phyloP scores from a whole-genome alignment of 352 stramenopile species.

The Albugo laibachii region DNA sequence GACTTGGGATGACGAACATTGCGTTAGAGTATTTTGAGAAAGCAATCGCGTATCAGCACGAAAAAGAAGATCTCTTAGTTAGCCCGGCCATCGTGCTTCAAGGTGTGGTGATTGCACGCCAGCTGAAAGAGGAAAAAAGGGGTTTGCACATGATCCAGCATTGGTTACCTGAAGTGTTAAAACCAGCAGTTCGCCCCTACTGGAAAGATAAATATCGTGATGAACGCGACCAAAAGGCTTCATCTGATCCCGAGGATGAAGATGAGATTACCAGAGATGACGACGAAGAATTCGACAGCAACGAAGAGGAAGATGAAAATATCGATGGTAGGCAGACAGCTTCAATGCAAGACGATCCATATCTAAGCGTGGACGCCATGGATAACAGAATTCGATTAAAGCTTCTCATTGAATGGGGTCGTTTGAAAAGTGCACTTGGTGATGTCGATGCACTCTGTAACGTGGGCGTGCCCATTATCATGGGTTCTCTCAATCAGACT shows the following conservation, averaged over 20 bases:
- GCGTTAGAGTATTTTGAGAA: slow-evolving; percentile 69
- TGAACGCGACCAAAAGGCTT: slow-evolving; percentile 1
- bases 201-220: slow-evolving; percentile 20
- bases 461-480: slow-evolving; percentile 64
- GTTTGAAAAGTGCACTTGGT: slow-evolving; percentile 44
- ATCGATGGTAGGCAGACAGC: slow-evolving; percentile 24
- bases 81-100: slow-evolving; percentile 45
- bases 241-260: slow-evolving; percentile 10
- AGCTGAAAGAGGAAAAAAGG: slow-evolving; percentile 22
- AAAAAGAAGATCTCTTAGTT: slow-evolving; percentile 23
- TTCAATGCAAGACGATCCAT: slow-evolving; percentile 37
- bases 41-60: slow-evolving; percentile 27
- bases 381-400: slow-evolving; percentile 68
- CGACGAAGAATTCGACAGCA: slow-evolving; percentile 11
- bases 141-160: slow-evolving; percentile 33
- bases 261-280: slow-evolving; percentile 11
- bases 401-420: slow-evolving; percentile 55
- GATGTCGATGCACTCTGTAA: slow-evolving; percentile 61
- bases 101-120: slow-evolving; percentile 37
- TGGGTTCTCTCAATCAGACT: slow-evolving; percentile 63
- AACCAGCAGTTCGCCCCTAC: slow-evolving; percentile 59
- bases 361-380: slow-evolving; percentile 65
- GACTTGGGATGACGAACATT: slow-evolving; percentile 32
- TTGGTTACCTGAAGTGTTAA: slow-evolving; percentile 42
- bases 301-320: slow-evolving; percentile 39